Evolutionary conservation across 805 yeast genomes (phyloP), one percentile per base, ranked within the genome.

Genomic region (Alloascoidea hylecoeti): DNA sequence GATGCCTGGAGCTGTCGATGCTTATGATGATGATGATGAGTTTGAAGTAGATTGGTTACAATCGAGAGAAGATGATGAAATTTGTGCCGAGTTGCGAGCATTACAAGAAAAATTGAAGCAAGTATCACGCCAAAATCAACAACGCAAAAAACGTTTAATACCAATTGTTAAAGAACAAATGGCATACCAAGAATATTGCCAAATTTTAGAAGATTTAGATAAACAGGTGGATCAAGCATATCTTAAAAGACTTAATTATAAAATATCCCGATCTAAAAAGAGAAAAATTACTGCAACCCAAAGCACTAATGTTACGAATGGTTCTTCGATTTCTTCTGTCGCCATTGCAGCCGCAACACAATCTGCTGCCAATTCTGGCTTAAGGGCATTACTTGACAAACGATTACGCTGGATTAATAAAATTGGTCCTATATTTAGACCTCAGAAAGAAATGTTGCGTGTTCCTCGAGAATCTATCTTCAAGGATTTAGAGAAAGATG

Each of bases 161-260:
- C 94, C 95, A 1, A 49, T 78, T 1, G 68, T 92, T 13, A 89
- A 86, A 47, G 92, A 82, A 45, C 94, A 83, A 48, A 66, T 92
- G 49, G 95, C 96, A 17, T 92, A 88, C 75, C 96, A 89, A 54
- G 98, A 92, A 55, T 92, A 84, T 55, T 66, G 78, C 41, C 80
- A 89, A 9, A 88, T 92, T 38, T 58, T 86, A 42, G 97, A 92
- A 41, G 97, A 92, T 52, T 64, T 92, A 46, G 96, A 92, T 55
- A 92, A 89, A 55, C 99, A 92, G 58, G 88, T 92, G 28, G 98
- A 92, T 53, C 96, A 84, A 55, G 88, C 94, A 15, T 92, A 88
- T 53, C 61, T 81, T 44, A 81, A 86, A 55, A 66, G 96, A 42
- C 69, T 81, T 40, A n/a, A n/a, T n/a, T n/a, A n/a, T n/a, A 75